Percentiles rank a stretch among this genome's conserved stretches.
These are phyloP conservation scores for Diplodia scrobiculata DNA, from an alignment of 2,329 filamentous ascomycete species.

Conservation along the genomic window DNA sequence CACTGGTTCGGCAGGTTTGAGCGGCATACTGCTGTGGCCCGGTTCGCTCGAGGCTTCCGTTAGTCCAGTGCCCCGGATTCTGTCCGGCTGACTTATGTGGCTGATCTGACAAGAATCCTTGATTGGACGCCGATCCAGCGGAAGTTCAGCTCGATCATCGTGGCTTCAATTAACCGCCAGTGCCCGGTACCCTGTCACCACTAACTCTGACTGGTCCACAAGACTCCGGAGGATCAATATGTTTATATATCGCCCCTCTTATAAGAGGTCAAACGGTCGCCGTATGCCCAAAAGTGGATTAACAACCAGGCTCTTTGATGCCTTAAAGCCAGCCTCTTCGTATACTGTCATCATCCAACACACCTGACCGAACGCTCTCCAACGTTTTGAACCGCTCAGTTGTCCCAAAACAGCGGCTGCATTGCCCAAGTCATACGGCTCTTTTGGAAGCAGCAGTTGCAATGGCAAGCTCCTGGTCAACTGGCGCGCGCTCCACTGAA, in stretches of 20 bases:
- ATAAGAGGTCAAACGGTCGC: background rate
- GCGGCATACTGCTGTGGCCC: constrained; percentile 1
- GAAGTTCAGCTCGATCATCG: constrained; percentile 8
- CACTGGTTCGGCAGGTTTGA: background rate
- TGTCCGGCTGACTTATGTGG: constrained; percentile 23
- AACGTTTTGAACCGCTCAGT: background rate
- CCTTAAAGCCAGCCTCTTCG: background rate
- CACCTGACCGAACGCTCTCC: background rate
- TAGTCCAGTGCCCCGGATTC: background rate
- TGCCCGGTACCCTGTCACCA: background rate
- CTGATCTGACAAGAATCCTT: constrained; percentile 10
- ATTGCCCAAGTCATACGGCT: background rate
- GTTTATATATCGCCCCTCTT: background rate
- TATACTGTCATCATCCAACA: background rate
- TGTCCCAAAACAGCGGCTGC: background rate
- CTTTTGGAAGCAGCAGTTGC: background rate
- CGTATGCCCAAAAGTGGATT: background rate
- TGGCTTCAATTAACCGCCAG: constrained; percentile 12
- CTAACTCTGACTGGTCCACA: background rate
- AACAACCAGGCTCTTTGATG: background rate
- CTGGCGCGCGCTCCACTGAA: background rate
- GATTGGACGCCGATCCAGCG: constrained; percentile 10
- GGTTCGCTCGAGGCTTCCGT: background rate
- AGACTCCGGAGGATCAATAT: background rate
- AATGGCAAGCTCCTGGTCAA: constrained; percentile 22